phyloP scores from a whole-genome alignment of 148 eudicot species.

The Heliosperma pusillum region DNA sequence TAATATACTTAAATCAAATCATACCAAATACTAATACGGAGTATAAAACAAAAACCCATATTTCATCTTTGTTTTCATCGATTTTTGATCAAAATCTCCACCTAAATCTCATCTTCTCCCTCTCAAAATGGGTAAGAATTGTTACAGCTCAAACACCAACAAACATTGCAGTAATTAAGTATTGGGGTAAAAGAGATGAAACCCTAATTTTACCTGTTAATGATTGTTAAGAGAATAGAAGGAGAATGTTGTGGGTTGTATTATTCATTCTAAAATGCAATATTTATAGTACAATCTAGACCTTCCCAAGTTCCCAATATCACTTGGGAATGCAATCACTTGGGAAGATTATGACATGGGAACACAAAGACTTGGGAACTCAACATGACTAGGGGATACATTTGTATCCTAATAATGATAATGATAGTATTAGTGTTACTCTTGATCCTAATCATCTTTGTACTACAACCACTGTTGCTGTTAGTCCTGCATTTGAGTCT shows the following conservation, averaged over 20 bases:
- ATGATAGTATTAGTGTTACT: conserved; percentile 93
- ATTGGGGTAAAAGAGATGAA: conserved; percentile 97
- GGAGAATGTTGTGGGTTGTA: no score
- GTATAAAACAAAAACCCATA: neutral
- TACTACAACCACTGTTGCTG: conserved; percentile 92
- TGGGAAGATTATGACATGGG: no score
- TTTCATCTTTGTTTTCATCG: conserved; percentile 9
- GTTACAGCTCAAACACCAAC: conserved; percentile 93
- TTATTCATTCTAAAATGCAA: no score
- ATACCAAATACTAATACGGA: neutral
- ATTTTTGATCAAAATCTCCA: neutral
- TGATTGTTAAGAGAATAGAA: no score
- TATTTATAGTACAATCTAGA: no score
- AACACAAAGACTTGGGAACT: no score
- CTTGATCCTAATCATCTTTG: conserved; percentile 93
- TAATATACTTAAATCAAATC: neutral
- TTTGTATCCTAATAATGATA: no score
- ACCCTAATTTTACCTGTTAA: conserved; percentile 76
- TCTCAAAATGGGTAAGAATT: conserved; percentile 54
- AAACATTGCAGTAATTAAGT: conserved; percentile 92
- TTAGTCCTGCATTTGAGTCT: conserved; percentile 59
- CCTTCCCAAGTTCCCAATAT: no score
- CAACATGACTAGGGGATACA: no score
- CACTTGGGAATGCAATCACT: no score
- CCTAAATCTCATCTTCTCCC: neutral